These are phyloP conservation scores for Epipyxis sp. DNA, from an alignment of 108 stramenopile species.

Conservation along the genomic window DNA sequence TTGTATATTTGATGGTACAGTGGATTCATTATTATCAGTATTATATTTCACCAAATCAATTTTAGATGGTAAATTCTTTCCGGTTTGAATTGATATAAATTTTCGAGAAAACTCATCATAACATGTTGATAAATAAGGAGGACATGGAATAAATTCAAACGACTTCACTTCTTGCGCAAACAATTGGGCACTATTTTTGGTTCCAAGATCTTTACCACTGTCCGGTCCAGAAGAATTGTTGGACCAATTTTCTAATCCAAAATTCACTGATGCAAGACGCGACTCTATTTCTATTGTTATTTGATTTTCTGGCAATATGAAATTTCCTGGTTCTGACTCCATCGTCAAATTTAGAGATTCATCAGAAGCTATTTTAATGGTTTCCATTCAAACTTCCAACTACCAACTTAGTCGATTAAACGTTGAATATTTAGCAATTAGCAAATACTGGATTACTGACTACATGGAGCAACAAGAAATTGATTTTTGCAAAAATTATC, in stretches of 20 bases:
- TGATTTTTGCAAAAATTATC: too few species aligned
- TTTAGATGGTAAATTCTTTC: neutral
- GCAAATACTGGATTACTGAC: too few species aligned
- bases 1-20: neutral
- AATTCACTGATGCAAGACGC: too few species aligned
- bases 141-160: neutral
- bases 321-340: neutral
- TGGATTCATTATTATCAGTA: neutral
- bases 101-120: conserved; percentile 25
- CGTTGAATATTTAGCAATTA: too few species aligned
- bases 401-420: too few species aligned
- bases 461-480: too few species aligned
- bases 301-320: neutral
- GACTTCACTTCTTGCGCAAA: neutral
- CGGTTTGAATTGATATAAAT: neutral
- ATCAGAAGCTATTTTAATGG: neutral
- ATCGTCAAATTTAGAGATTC: neutral
- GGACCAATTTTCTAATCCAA: too few species aligned
- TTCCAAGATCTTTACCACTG: too few species aligned
- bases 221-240: neutral
- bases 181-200: too few species aligned
- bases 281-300: neutral
- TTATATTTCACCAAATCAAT: neutral
- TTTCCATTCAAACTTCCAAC: too few species aligned
- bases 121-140: conserved; percentile 6